These are phyloP conservation scores for Avena eriantha DNA, from an alignment of 176 grass and related monocot species.

Conservation along the genomic window DNA sequence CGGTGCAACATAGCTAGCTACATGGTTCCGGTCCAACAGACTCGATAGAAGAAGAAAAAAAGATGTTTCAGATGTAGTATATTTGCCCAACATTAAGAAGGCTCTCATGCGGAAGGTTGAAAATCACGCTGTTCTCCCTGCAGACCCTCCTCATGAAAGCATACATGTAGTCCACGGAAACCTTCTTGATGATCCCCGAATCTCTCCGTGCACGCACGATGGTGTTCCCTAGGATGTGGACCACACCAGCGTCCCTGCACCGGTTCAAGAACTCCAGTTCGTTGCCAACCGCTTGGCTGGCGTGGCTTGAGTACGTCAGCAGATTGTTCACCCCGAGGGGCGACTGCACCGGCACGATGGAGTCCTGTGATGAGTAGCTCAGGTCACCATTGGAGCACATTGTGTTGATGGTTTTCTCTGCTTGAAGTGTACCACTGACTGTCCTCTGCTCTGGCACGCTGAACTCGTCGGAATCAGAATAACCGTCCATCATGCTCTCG, in stretches of 20 bases:
- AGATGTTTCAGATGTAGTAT: constrained; percentile 67
- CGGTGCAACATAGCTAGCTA: neutral
- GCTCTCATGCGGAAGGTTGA: constrained; percentile 91
- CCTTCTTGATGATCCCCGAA: constrained; percentile 75
- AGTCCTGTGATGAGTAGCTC: constrained; percentile 71
- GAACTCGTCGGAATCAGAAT: constrained; percentile 80
- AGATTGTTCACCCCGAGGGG: constrained; percentile 28
- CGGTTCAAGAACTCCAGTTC: constrained; percentile 90
- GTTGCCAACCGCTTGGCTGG: constrained; percentile 54
- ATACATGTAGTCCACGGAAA: constrained; percentile 84
- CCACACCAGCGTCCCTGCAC: constrained; percentile 89
- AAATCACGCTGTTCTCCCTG: constrained; percentile 94
- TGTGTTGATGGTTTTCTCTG: constrained; percentile 42
- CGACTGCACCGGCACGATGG: constrained; percentile 62
- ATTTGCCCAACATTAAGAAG: constrained; percentile 93
- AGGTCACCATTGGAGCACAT: constrained; percentile 58
- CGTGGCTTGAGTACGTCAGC: constrained; percentile 40
- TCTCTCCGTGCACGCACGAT: constrained; percentile 76
- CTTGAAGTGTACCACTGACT: constrained; percentile 23
- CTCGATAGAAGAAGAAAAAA: neutral
- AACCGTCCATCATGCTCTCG: constrained; percentile 96
- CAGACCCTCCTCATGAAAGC: constrained; percentile 90
- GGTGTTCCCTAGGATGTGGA: constrained; percentile 98
- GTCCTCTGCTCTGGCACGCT: constrained; percentile 49
- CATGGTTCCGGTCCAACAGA: neutral